Evolutionary conservation across 2,329 filamentous ascomycete species (phyloP), one percentile per base, ranked within the genome.

Genomic region (Talaromyces verruculosus): DNA sequence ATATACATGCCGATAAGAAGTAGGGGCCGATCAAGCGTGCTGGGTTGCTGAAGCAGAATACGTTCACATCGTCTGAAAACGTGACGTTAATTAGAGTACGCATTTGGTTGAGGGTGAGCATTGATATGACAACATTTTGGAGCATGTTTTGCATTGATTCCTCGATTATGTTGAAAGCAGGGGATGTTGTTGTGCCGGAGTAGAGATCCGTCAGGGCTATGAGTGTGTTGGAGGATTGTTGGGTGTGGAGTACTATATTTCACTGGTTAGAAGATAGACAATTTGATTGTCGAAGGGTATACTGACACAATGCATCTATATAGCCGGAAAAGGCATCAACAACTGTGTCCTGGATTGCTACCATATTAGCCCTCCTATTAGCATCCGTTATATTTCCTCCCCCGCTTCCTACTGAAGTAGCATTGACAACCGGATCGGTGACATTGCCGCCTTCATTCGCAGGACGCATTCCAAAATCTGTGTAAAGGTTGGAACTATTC

Each of bases 41-140:
- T 4, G 58, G 61, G 35, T 51, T 43, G 13, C 37, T 51, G 39
- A 69, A 68, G 35, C 39, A 39, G 61, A 68, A 67, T 10, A 66
- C 61, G 22, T 66, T 64, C 5, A 65, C 33, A 15, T 45, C 5
- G 6, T 58, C 10, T 51, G 57, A 51, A 51, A 51, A 28, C 7
- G 66, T 65, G 57, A 68, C 61, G n/a, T 43, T 66, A 3, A 49
- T 49, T 8, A 13, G 4, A 1, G 58, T 63, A 25, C 30, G 61
- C 8, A 55, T 47, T 17, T 65, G 66, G 30, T 61, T 60, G 49
- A 65, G 39, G 3, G 63, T 49, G 7, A 66, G n/a, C n/a, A 66
- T 63, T 5, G 67, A 69, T 55, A 69, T 63, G 41, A 66, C 67
- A 17, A 69, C 60, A n/a, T 68, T 69, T 7, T 64, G 57, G 1